phyloP scores from a whole-genome alignment of 345 rosid genomes.

The Pelargonium nanum region DNA sequence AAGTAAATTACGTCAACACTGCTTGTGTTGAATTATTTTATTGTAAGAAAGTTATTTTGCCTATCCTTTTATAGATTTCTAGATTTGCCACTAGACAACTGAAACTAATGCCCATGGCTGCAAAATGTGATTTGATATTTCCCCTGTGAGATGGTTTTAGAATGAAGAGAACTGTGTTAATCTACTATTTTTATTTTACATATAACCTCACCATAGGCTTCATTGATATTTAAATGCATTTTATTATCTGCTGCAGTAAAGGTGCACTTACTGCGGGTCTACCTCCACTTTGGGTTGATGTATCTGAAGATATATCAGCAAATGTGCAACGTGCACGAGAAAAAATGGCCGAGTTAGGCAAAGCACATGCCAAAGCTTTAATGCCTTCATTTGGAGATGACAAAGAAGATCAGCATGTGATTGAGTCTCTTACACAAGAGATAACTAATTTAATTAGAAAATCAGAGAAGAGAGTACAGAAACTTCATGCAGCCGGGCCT shows the following conservation, averaged over 20 bases:
- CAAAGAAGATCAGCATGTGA: conserved; percentile 79
- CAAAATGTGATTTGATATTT: too few relatives aligned
- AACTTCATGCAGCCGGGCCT: conserved; percentile 60
- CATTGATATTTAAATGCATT: conserved; percentile 4
- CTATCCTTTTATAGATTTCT: too few relatives aligned
- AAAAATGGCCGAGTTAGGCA: conserved; percentile 73
- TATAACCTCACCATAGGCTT: conserved; percentile 1
- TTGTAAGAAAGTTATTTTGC: too few relatives aligned
- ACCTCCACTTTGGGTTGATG: conserved; percentile 96
- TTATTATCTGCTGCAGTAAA: conserved; percentile 42
- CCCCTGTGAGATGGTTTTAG: too few relatives aligned
- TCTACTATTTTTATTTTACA: neutral
- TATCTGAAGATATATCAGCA: conserved; percentile 80
- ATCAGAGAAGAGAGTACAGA: conserved; percentile 73
- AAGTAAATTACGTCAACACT: too few relatives aligned
- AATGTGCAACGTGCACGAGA: conserved; percentile 62
- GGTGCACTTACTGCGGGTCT: conserved; percentile 69
- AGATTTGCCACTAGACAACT: too few relatives aligned
- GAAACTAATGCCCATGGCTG: too few relatives aligned
- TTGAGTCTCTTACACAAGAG: conserved; percentile 82
- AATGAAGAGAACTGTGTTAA: too few relatives aligned
- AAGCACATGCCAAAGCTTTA: conserved; percentile 87
- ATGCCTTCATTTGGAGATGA: conserved; percentile 99
- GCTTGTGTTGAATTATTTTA: too few relatives aligned
- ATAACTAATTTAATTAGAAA: conserved; percentile 60